A percentile compares a stretch with the other conserved stretches of the same genome.
These are phyloP conservation scores for Nissolia schottii DNA, from an alignment of 306 rosid genomes.

Conservation along the genomic window DNA sequence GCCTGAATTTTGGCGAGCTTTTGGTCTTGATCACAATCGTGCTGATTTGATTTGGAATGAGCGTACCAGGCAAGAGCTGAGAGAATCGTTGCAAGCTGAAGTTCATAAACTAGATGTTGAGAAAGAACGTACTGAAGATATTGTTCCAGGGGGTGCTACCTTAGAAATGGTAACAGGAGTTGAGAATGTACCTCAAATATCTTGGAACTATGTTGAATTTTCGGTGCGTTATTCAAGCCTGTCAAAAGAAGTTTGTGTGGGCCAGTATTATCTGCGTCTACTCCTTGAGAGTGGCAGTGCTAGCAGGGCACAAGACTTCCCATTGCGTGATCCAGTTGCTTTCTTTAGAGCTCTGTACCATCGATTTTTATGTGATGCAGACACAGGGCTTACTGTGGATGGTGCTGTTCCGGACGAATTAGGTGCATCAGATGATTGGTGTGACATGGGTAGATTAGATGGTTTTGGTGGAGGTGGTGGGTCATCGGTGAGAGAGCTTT, in stretches of 20 bases:
- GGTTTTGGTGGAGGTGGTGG: constrained; percentile 99
- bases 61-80: constrained; percentile 96
- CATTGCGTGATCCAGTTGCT: constrained; percentile 93
- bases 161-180: constrained; percentile 52
- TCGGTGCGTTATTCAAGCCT: constrained; percentile 87
- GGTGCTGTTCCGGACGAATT: constrained; percentile 98
- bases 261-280: constrained; percentile 93
- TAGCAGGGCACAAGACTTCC: constrained; percentile 95
- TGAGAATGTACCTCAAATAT: constrained; percentile 76
- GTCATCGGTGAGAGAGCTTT: constrained; percentile 93
- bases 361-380: constrained; percentile 96
- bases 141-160: constrained; percentile 73
- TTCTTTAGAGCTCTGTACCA: constrained; percentile 95
- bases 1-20: constrained; percentile 99
- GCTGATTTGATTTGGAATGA: constrained; percentile 99
- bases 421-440: constrained; percentile 99
- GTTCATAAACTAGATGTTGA: constrained; percentile 97
- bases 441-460: constrained; percentile 96
- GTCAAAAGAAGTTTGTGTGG: constrained; percentile 99
- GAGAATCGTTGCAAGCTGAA: constrained; percentile 94
- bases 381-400: constrained; percentile 92
- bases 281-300: constrained; percentile 95
- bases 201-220: constrained; percentile 98
- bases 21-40: constrained; percentile 97
- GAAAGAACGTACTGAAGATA: constrained; percentile 98